phyloP scores from a whole-genome alignment of 345 rosid species.

The Pelargonium nanum region DNA sequence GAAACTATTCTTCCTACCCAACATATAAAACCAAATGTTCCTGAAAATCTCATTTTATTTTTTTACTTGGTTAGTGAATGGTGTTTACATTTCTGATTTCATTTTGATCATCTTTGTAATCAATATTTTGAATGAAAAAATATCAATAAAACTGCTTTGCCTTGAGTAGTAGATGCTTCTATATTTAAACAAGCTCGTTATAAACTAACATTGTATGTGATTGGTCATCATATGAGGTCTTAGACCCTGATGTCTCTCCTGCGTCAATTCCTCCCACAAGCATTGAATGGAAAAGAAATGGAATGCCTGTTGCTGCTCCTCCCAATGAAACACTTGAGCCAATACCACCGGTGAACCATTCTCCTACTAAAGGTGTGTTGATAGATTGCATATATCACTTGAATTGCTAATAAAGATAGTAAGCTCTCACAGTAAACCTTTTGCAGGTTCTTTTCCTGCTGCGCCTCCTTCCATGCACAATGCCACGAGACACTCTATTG shows the following conservation, averaged over 20 bases:
- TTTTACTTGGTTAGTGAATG: too few species aligned
- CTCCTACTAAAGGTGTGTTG: slow-evolving; percentile 12
- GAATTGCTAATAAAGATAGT: neutral
- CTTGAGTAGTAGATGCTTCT: too few species aligned
- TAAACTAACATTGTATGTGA: slow-evolving; percentile 2
- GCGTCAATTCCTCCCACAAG: slow-evolving; percentile 35
- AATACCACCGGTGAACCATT: slow-evolving; percentile 6
- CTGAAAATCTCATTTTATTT: too few species aligned
- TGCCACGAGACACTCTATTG: slow-evolving; percentile 9
- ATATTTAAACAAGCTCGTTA: neutral
- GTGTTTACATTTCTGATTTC: too few species aligned
- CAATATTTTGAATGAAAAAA: too few species aligned
- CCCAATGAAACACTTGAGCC: slow-evolving; percentile 19
- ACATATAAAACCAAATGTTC: too few species aligned
- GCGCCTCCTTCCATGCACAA: slow-evolving; percentile 27
- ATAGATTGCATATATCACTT: neutral
- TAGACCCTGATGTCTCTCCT: slow-evolving; percentile 40
- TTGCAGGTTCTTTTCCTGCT: slow-evolving; percentile 24
- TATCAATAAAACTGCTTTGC: too few species aligned
- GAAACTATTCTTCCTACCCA: too few species aligned
- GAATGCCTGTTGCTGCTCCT: slow-evolving; percentile 54
- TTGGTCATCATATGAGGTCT: slow-evolving; percentile 11
- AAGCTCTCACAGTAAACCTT: neutral
- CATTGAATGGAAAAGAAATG: slow-evolving; percentile 21
- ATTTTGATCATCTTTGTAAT: too few species aligned